Conservation (phyloP, 371 early-diverging fungal species). For the Basidiobolus heterosporus region DNA sequence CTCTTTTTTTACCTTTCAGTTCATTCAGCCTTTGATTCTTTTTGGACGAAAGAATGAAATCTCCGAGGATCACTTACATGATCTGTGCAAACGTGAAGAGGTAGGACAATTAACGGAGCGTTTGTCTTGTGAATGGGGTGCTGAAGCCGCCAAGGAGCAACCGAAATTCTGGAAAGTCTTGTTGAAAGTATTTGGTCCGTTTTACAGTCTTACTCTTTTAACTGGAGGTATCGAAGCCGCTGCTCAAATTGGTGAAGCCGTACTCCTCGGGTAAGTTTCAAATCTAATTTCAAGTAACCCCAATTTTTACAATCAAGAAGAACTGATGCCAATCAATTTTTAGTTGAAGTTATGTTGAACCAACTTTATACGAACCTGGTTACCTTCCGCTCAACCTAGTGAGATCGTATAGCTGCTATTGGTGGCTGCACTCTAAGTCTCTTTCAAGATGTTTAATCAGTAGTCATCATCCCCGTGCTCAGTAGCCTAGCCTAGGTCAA, state of each 20-base stretch:
- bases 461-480: neutral
- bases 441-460: too few species aligned
- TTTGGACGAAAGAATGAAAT: neutral
- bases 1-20: neutral
- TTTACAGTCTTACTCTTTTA: slow-evolving; percentile 6
- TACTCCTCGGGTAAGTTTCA: slow-evolving; percentile 15
- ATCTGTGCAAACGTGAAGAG: neutral
- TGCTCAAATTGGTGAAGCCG: slow-evolving; percentile 16
- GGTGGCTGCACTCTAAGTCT: neutral
- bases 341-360: too few species aligned
- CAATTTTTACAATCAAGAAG: neutral
- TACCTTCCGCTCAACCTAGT: neutral
- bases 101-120: neutral
- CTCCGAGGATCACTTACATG: neutral
- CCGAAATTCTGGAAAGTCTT: slow-evolving; percentile 14
- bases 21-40: neutral
- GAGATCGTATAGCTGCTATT: neutral
- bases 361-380: neutral
- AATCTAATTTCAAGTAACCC: neutral
- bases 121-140: neutral
- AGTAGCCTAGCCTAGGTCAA: neutral
- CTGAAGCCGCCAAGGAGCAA: neutral
- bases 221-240: slow-evolving; percentile 9
- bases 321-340: too few species aligned
- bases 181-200: slow-evolving; percentile 12